A percentile compares a stretch with the other conserved stretches of the same genome.
These are phyloP conservation scores for Byssoonygena ceratinophila DNA, from an alignment of 2,329 filamentous ascomycete species.

Conservation along the genomic window DNA sequence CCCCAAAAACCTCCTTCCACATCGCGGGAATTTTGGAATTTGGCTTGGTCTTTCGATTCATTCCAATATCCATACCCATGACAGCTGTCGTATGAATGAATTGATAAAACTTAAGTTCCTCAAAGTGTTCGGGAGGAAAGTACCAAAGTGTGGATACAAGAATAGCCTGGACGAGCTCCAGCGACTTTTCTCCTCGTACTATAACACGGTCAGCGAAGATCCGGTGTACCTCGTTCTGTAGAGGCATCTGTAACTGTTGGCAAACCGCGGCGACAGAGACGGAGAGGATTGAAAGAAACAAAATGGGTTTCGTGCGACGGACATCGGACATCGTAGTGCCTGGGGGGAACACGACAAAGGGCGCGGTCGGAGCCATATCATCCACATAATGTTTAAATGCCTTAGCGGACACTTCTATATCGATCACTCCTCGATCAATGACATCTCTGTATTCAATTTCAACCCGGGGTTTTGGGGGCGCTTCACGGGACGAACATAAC, in stretches of 20 bases:
- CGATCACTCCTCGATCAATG: conserved; percentile 43
- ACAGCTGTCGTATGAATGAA: conserved; percentile 69
- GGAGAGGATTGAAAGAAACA: conserved; percentile 50
- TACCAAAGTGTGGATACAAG: conserved; percentile 74
- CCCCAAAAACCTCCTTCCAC: conserved; percentile 32
- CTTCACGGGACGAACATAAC: conserved; percentile 11
- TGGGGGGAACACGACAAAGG: conserved; percentile 48
- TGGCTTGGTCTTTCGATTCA: conserved; percentile 48
- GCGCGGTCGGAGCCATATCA: conserved; percentile 46
- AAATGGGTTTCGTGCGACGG: conserved; percentile 47
- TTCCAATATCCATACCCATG: conserved; percentile 73
- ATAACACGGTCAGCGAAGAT: conserved; percentile 64
- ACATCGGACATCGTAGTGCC: conserved; percentile 45
- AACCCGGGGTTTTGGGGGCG: conserved; percentile 15
- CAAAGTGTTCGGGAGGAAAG: conserved; percentile 67
- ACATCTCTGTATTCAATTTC: conserved; percentile 35
- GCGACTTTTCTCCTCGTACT: conserved; percentile 63
- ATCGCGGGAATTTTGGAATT: conserved; percentile 27
- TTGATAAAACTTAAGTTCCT: conserved; percentile 84
- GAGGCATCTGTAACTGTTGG: conserved; percentile 47
- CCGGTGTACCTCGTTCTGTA: conserved; percentile 61
- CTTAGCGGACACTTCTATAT: conserved; percentile 41
- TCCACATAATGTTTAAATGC: conserved; percentile 49
- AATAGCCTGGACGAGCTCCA: conserved; percentile 73
- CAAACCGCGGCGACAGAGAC: conserved; percentile 44